These are phyloP conservation scores for Acacia confusa DNA, from an alignment of 306 rosid genomes.

Conservation along the genomic window DNA sequence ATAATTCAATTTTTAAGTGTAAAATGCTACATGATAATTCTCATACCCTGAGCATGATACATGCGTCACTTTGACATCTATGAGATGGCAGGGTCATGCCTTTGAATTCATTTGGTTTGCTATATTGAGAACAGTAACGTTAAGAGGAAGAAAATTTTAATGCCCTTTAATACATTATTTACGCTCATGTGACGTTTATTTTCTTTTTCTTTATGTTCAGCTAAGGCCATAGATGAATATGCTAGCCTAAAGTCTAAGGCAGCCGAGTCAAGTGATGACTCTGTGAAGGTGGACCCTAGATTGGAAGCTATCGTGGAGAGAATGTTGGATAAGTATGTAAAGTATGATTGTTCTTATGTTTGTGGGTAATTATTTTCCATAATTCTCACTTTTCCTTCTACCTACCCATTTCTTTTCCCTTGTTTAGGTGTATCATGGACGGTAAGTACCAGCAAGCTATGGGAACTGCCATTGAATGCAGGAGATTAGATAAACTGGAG, in stretches of 20 bases:
- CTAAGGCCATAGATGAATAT: constrained; percentile 96
- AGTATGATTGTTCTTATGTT: not conserved
- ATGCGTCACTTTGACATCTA: not conserved
- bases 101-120: constrained; percentile 6
- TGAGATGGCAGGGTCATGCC: not conserved
- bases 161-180: not conserved
- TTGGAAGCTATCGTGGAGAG: constrained; percentile 97
- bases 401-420: constrained; percentile 19
- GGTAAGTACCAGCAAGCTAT: constrained; percentile 97
- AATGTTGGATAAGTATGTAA: constrained; percentile 87
- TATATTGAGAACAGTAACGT: not conserved
- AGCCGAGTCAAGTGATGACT: constrained; percentile 67
- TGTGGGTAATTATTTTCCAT: not conserved
- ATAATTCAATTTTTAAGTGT: not conserved
- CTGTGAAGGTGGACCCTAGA: constrained; percentile 70
- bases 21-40: not conserved
- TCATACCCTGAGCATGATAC: not conserved
- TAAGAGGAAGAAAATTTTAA: not conserved
- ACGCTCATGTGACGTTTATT: constrained; percentile 9
- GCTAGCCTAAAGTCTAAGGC: constrained; percentile 84
- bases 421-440: constrained; percentile 79
- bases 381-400: constrained; percentile 2
- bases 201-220: constrained; percentile 60
- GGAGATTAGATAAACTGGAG: constrained; percentile 97
- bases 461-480: constrained; percentile 97